Evolutionary conservation across 2,329 filamentous ascomycete genomes (phyloP), one percentile per base, ranked within the genome.

Genomic region (Microsporum canis): DNA sequence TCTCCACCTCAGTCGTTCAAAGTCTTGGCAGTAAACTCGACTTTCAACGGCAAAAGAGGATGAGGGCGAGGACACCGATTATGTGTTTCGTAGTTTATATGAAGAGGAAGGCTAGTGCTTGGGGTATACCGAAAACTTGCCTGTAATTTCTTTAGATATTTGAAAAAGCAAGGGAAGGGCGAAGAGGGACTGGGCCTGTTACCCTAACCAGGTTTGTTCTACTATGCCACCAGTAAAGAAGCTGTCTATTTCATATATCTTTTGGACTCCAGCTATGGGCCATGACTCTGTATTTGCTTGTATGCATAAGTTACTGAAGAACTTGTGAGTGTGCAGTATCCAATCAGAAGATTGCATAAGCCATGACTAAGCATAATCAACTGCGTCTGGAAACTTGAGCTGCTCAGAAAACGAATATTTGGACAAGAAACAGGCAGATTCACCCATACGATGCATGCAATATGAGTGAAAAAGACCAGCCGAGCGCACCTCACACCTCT

Each of bases 401-500:
- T 27, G 45, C 45, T 5, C n/a, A 33, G 8, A 33, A 29, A 39
- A 39, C 5, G 8, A 12, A 39, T 12, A 23, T 10, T 39, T 39
- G 38, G 38, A 39, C 38, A 5, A 2, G 43, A 55, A 7, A 17
- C 27, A 29, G n/a, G 33, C 33, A 17, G 51, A 14, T 7, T 17
- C 10, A 17, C 14, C 31, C 7, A 36, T n/a, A 55, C 31, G 17
- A 55, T 55, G 51, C 51, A 55, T 55, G 33, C 51, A 55, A 14
- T 4, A 55, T 55, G 51, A 55, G 31, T 55, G 17, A 5, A 34
- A 34, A 55, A 23, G 51, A 34, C 17, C 12, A 14, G 29, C 31
- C 39, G 23, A 57, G 66, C 64, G 33, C 45, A 31, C n/a, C 29
- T 41, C 39, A 57, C 33, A 43, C 36, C 10, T 49, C 65, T 17